Conservation (phyloP, 169 alveolate genomes). For the Miamiensis avidus region DNA sequence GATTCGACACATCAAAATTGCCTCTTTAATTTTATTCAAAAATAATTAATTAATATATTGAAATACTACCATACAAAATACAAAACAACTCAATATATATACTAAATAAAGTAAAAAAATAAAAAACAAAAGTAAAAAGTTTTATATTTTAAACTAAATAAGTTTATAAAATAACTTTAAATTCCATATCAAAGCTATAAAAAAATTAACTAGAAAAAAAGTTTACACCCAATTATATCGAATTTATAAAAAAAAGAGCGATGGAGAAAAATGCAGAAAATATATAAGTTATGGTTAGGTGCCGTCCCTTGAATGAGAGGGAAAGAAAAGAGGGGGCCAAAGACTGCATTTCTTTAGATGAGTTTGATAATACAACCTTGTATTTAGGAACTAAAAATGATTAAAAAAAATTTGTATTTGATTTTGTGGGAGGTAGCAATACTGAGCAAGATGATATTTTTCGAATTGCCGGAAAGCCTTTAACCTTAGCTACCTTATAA, state of each 20-base stretch:
- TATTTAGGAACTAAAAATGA: constrained; percentile 43
- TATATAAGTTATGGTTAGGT: constrained; percentile 77
- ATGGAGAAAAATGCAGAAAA: constrained; percentile 46
- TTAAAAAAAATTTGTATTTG: constrained; percentile 40
- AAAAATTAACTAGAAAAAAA: not conserved
- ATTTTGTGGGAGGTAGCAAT: constrained; percentile 44
- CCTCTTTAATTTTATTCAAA: too few species aligned
- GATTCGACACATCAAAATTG: too few species aligned
- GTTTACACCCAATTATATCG: not conserved
- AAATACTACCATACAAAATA: too few species aligned
- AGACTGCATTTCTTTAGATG: constrained; percentile 12
- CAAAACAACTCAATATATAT: too few species aligned
- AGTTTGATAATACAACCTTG: not conserved
- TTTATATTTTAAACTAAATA: not conserved
- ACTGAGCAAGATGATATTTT: constrained; percentile 47
- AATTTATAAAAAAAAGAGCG: not conserved
- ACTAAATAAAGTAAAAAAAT: too few species aligned
- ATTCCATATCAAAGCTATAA: not conserved
- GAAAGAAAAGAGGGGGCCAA: constrained; percentile 70
- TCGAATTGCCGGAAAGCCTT: constrained; percentile 32
- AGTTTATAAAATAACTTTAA: too few species aligned
- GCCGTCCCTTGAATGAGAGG: constrained; percentile 77
- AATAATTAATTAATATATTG: too few species aligned
- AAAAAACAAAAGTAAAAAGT: not conserved
- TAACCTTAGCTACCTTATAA: constrained; percentile 28